phyloP scores from a whole-genome alignment of 2,329 filamentous ascomycete species.

The Fusarium verrucosum region DNA sequence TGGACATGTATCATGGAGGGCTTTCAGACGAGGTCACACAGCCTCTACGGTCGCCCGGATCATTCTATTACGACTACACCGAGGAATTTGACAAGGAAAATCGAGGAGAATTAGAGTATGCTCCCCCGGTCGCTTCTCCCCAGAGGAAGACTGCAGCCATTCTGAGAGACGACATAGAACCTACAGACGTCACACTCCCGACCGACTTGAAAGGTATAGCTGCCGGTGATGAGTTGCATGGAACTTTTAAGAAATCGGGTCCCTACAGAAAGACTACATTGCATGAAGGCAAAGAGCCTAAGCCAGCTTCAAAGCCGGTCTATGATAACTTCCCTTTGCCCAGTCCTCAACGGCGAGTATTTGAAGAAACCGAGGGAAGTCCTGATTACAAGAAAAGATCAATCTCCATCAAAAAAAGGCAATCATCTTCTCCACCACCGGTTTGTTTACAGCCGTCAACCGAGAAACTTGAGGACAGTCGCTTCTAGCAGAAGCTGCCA shows the following conservation, averaged over 20 bases:
- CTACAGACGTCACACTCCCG: neutral
- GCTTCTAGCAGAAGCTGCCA: constrained; percentile 19
- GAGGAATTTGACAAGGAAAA: constrained; percentile 57
- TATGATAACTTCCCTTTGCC: neutral
- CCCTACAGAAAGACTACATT: neutral
- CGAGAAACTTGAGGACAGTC: neutral
- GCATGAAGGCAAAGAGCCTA: neutral
- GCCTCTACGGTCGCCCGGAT: constrained; percentile 45
- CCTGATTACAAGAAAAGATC: neutral
- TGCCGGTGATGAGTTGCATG: neutral
- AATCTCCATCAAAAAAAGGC: neutral
- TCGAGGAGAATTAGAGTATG: constrained; percentile 22
- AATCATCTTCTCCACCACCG: constrained; percentile 18
- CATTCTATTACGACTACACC: constrained; percentile 64
- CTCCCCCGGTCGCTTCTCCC: constrained; percentile 47
- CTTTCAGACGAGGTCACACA: constrained; percentile 42
- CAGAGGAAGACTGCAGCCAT: constrained; percentile 43
- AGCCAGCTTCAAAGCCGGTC: neutral
- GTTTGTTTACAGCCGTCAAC: neutral
- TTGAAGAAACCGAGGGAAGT: neutral
- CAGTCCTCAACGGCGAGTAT: neutral
- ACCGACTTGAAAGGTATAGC: neutral
- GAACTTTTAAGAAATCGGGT: neutral
- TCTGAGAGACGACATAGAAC: constrained; percentile 34
- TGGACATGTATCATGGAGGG: constrained; percentile 56